Conservation (phyloP, 176 grass and related monocot genomes). For the Bonia amplexicaulis region DNA sequence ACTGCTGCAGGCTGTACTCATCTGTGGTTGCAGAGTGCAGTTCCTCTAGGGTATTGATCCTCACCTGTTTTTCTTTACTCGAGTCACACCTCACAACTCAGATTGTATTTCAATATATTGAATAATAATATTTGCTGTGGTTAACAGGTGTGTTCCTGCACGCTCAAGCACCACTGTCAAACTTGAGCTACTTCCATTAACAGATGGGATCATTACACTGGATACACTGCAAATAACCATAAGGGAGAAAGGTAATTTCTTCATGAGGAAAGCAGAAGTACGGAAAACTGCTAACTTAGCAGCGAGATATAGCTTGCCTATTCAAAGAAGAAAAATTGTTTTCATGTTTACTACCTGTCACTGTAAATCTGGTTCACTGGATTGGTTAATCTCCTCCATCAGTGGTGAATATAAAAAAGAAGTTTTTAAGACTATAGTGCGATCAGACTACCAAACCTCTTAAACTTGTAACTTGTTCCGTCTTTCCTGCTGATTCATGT, state of each 20-base stretch:
- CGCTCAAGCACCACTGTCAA: constrained; percentile 90
- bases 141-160: constrained; percentile 75
- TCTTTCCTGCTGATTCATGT: neutral
- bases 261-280: neutral
- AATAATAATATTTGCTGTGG: constrained; percentile 1
- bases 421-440: neutral
- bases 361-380: neutral
- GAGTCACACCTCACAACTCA: neutral
- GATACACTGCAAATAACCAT: constrained; percentile 91
- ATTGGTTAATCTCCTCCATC: neutral
- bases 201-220: constrained; percentile 91
- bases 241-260: constrained; percentile 83
- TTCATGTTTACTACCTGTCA: neutral
- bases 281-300: neutral
- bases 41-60: constrained; percentile 80
- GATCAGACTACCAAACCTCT: neutral
- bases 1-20: constrained; percentile 71
- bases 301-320: neutral
- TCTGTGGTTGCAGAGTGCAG: constrained; percentile 90
- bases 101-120: constrained; percentile 18
- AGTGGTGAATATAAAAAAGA: neutral
- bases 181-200: constrained; percentile 89
- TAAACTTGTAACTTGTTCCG: neutral
- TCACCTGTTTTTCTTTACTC: neutral
- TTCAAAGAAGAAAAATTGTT: neutral